Percentiles rank a stretch among this genome's conserved stretches.
These are phyloP conservation scores for Vaccinium myrtillus DNA, from an alignment of 148 eudicot genomes.

Conservation along the genomic window DNA sequence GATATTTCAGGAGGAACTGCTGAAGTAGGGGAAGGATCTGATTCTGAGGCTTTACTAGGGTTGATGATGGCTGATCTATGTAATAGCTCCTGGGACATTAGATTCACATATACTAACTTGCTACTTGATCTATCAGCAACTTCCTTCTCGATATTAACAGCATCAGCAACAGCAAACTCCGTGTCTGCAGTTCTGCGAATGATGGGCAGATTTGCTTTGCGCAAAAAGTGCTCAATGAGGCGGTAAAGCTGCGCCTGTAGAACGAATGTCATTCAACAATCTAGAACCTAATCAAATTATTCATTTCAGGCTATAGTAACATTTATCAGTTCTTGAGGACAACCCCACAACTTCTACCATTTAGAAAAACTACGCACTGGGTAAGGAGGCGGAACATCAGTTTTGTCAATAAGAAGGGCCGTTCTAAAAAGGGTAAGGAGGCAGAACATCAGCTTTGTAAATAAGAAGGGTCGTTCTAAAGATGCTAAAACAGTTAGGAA, in stretches of 20 bases:
- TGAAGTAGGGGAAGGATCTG: slow-evolving; percentile 29
- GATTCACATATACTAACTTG: slow-evolving; percentile 81
- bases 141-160: slow-evolving; percentile 84
- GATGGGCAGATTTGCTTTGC: slow-evolving; percentile 62
- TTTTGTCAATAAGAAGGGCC: background rate
- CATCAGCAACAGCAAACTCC: slow-evolving; percentile 94
- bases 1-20: slow-evolving; percentile 22
- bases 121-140: slow-evolving; percentile 77
- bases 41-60: slow-evolving; percentile 29
- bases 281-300: background rate
- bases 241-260: slow-evolving; percentile 86
- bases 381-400: background rate
- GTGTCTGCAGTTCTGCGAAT: slow-evolving; percentile 71
- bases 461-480: too few species aligned
- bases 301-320: background rate
- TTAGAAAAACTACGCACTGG: background rate
- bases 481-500: background rate
- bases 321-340: background rate
- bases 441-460: too few species aligned
- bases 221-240: slow-evolving; percentile 83
- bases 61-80: slow-evolving; percentile 34
- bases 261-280: slow-evolving; percentile 23
- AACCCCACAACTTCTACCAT: background rate
- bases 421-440: background rate
- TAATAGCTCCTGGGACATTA: slow-evolving; percentile 75